phyloP scores from a whole-genome alignment of 1,139 yeast genomes.

The Yamadazyma friedrichii region DNA sequence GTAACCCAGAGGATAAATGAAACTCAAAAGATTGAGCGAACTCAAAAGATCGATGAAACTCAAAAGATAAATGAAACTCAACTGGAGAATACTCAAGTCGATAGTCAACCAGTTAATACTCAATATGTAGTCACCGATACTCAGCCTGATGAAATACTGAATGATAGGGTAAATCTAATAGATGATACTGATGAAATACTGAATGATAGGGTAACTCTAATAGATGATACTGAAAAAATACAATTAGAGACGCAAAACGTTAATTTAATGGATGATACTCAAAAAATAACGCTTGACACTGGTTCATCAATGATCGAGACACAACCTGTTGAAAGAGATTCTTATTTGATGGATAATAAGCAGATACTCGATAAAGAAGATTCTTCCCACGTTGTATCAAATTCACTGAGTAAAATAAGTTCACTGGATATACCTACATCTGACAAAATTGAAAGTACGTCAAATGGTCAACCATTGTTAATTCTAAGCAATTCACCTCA shows the following conservation, averaged over 20 bases:
- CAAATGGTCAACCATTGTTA: neutral
- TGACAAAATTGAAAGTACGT: no score
- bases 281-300: neutral
- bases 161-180: no score
- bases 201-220: no score
- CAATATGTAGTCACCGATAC: conserved; percentile 5
- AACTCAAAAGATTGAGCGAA: neutral
- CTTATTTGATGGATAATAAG: neutral
- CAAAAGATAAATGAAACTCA: neutral
- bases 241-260: neutral
- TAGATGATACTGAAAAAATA: neutral
- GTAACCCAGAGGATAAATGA: neutral
- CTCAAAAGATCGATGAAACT: no score
- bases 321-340: neutral
- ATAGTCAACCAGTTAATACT: conserved; percentile 1
- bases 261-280: neutral
- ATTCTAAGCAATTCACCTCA: neutral
- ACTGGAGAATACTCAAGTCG: conserved; percentile 1
- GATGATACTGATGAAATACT: neutral
- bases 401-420: no score
- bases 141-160: neutral
- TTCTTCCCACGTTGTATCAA: no score
- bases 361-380: no score
- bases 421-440: no score
- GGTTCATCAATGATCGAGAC: conserved; percentile 1